Percentiles rank a stretch among this genome's conserved stretches.
Conservation (phyloP, 371 early-diverging fungal species). For the Neoconidiobolus thromboides region DNA sequence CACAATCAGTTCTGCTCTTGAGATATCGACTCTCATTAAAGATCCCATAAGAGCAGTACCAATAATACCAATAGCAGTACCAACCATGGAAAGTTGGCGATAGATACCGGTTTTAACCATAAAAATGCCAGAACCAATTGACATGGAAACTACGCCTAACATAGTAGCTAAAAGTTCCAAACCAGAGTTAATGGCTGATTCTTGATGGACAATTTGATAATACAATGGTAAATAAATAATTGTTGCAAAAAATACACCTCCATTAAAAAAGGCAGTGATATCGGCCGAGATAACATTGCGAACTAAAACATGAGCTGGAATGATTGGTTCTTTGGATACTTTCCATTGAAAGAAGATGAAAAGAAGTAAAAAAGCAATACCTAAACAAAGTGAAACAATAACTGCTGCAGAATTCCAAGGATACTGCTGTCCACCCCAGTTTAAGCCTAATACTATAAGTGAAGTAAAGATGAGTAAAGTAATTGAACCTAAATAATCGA, state of each 20-base stretch:
- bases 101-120: conserved; percentile 25
- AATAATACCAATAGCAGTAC: conserved; percentile 19
- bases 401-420: conserved; percentile 27
- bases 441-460: conserved; percentile 4
- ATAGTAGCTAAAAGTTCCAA: conserved; percentile 43
- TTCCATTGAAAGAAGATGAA: conserved; percentile 36
- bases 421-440: conserved; percentile 29
- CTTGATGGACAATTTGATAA: conserved; percentile 22
- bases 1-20: conserved; percentile 19
- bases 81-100: conserved; percentile 25
- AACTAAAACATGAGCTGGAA: conserved; percentile 25
- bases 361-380: conserved; percentile 31
- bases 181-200: conserved; percentile 32
- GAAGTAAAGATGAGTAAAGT: conserved; percentile 1
- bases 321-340: conserved; percentile 31
- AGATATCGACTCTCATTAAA: conserved; percentile 15
- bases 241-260: conserved; percentile 43
- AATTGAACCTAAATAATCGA: conserved; percentile 2
- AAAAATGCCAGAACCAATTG: conserved; percentile 29
- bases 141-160: conserved; percentile 22
- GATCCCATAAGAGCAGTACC: conserved; percentile 28
- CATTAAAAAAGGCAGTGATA: conserved; percentile 29
- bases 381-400: conserved; percentile 34
- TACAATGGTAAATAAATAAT: conserved; percentile 48
- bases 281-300: conserved; percentile 23